A percentile compares a stretch with the other conserved stretches of the same genome.
phyloP scores from a whole-genome alignment of 257 asterid species.

The Ocimum tenuiflorum region DNA sequence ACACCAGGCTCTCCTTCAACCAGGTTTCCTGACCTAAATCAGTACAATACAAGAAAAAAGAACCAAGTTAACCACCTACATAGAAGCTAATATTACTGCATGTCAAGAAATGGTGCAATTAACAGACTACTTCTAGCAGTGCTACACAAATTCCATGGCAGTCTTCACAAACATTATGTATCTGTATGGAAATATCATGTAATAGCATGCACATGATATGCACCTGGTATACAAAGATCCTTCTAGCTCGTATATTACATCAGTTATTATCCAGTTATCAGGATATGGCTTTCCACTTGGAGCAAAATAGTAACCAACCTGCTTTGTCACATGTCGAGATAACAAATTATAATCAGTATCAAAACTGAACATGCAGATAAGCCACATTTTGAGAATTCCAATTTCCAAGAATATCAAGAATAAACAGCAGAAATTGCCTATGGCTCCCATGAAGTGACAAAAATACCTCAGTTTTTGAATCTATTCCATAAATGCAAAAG shows the following conservation, averaged over 20 bases:
- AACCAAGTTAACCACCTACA: not conserved
- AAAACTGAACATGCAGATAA: slow-evolving; percentile 7
- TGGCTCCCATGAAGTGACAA: slow-evolving; percentile 15
- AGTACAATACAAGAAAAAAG: slow-evolving; percentile 21
- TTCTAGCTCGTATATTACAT: slow-evolving; percentile 73
- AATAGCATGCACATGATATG: slow-evolving; percentile 13
- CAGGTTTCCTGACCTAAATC: slow-evolving; percentile 78
- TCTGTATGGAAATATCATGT: slow-evolving; percentile 4
- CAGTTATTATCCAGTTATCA: slow-evolving; percentile 97
- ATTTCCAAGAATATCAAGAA: slow-evolving; percentile 6
- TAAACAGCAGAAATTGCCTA: slow-evolving; percentile 20
- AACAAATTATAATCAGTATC: slow-evolving; percentile 16
- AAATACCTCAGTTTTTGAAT: slow-evolving; percentile 84
- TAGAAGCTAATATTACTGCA: slow-evolving; percentile 4
- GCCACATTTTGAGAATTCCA: slow-evolving; percentile 1
- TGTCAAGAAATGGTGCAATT: slow-evolving; percentile 6
- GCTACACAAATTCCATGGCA: slow-evolving; percentile 9
- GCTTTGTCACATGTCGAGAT: slow-evolving; percentile 29
- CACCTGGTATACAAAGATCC: slow-evolving; percentile 93
- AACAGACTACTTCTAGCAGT: slow-evolving; percentile 9
- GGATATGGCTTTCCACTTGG: slow-evolving; percentile 99
- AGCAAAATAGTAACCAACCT: slow-evolving; percentile 98
- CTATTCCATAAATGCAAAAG: slow-evolving; percentile 87
- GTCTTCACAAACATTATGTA: slow-evolving; percentile 3
- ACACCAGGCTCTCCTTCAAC: slow-evolving; percentile 91